These are phyloP conservation scores for Pontederia crassipes DNA, from an alignment of 176 grass and related monocot species.

Conservation along the genomic window DNA sequence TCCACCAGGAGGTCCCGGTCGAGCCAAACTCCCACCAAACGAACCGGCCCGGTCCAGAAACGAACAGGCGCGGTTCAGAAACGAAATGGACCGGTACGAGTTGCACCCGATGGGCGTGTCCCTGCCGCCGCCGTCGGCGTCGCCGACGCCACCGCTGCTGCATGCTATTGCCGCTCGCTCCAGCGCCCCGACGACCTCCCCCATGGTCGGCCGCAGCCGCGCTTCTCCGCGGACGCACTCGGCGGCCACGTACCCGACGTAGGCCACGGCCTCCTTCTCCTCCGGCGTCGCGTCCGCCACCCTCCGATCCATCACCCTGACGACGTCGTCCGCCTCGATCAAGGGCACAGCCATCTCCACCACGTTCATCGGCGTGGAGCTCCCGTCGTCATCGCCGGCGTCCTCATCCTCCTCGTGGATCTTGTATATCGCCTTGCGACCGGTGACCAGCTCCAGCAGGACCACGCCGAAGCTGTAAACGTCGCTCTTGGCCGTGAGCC, in stretches of 20 bases:
- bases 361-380: constrained; percentile 32
- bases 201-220: constrained; percentile 45
- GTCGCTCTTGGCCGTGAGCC: constrained; percentile 64
- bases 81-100: no score
- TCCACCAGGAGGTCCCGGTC: no score
- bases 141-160: constrained; percentile 7
- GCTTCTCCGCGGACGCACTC: constrained; percentile 52
- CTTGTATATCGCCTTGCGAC: constrained; percentile 55
- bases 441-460: constrained; percentile 67
- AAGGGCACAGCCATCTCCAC: constrained; percentile 54
- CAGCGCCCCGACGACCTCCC: constrained; percentile 56
- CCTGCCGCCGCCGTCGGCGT: neutral
- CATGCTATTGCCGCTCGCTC: constrained; percentile 58
- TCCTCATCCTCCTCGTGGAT: constrained; percentile 22
- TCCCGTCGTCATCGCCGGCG: no score
- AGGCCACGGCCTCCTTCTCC: constrained; percentile 45
- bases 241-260: constrained; percentile 34
- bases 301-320: constrained; percentile 29
- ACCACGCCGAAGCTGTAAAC: constrained; percentile 91
- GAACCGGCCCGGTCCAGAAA: no score
- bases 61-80: no score
- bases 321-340: constrained; percentile 21
- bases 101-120: no score
- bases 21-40: no score
- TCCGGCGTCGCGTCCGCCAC: constrained; percentile 24